Conservation (phyloP, 169 alveolate genomes). For the Cardiosporidium cionae region DNA sequence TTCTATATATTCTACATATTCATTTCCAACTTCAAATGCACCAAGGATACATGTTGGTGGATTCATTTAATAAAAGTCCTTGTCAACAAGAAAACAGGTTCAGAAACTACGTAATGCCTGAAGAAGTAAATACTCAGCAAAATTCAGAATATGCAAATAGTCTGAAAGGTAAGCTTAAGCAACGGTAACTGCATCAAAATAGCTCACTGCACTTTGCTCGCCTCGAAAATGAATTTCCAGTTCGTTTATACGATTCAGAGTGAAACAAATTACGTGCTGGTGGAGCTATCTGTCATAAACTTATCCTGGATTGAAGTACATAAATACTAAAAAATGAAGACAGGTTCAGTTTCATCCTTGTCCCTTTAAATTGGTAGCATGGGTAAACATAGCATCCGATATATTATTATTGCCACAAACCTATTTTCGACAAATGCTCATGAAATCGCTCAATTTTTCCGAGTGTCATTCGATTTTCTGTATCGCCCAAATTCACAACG, state of each 20-base stretch:
- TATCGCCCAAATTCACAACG: constrained; percentile 7
- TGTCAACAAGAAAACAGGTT: neutral
- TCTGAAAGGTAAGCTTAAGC: no score
- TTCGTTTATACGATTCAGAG: neutral
- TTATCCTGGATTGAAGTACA: neutral
- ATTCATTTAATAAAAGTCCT: neutral
- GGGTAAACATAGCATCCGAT: neutral
- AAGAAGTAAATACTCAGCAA: no score
- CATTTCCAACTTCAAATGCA: neutral
- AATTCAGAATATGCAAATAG: no score
- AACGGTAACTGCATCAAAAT: no score
- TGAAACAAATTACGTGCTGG: neutral
- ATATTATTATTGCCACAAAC: neutral
- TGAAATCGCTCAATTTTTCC: neutral
- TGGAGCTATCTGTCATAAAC: neutral
- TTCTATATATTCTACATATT: neutral
- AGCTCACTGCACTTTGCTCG: no score
- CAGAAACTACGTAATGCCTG: neutral
- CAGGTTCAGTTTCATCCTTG: neutral
- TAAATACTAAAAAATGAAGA: neutral
- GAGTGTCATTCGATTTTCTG: constrained; percentile 19
- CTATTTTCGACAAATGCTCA: neutral
- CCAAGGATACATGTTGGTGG: neutral
- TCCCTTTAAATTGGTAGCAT: neutral
- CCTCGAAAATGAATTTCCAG: no score